These are phyloP conservation scores for Sclerotinia glacialis DNA, from an alignment of 2,329 filamentous ascomycete species.

Conservation along the genomic window DNA sequence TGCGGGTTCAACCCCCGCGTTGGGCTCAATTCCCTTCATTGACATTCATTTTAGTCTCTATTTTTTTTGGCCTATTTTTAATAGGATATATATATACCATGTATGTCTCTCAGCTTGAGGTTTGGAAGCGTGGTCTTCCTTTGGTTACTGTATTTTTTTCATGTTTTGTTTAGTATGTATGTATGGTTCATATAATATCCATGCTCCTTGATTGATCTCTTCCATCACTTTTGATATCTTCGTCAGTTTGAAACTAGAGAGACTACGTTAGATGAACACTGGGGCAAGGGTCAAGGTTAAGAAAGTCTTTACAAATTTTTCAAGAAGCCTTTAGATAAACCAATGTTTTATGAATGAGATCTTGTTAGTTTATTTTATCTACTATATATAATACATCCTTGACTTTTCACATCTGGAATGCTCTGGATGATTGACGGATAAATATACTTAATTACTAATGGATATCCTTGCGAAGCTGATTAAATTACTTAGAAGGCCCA, in stretches of 20 bases:
- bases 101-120: too few relatives aligned
- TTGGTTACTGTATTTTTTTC: background rate
- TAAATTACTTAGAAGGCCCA: too few relatives aligned
- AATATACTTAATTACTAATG: too few relatives aligned
- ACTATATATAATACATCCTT: too few relatives aligned
- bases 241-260: background rate
- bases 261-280: background rate
- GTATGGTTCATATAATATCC: background rate
- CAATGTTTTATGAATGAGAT: background rate
- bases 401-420: background rate
- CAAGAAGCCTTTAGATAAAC: background rate
- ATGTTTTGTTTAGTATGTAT: too few relatives aligned
- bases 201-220: background rate
- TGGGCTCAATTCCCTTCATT: slow-evolving; percentile 16
- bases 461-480: background rate
- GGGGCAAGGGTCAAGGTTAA: background rate
- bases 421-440: background rate
- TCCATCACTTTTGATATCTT: background rate
- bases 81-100: background rate
- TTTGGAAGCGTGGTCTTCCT: background rate
- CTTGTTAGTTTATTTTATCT: background rate
- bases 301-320: background rate
- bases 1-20: slow-evolving; percentile 19
- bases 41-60: background rate
- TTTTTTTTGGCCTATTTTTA: background rate